These are phyloP conservation scores for Wickerhamiella sergipiensis DNA, from an alignment of 805 yeast genomes.

Conservation along the genomic window DNA sequence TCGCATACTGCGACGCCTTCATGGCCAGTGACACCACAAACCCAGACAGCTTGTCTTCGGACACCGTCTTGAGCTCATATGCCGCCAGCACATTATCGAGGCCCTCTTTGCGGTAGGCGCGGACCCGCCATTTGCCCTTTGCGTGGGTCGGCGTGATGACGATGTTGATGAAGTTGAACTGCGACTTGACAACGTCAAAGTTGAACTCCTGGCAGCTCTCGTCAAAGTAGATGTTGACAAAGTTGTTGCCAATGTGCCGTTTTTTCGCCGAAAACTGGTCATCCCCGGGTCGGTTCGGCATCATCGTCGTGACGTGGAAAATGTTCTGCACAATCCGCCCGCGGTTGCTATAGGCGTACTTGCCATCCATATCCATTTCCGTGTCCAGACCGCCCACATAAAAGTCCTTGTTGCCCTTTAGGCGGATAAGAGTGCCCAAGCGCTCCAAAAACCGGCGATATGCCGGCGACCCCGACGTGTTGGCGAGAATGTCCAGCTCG, in stretches of 20 bases:
- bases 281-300: conserved; percentile 45
- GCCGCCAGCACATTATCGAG: conserved; percentile 69
- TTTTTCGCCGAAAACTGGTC: conserved; percentile 43
- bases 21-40: conserved; percentile 56
- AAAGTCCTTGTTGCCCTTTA: conserved; percentile 40
- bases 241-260: conserved; percentile 76
- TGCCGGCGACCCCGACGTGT: conserved; percentile 45
- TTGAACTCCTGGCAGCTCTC: conserved; percentile 57
- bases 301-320: conserved; percentile 70
- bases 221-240: conserved; percentile 68
- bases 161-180: conserved; percentile 70
- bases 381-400: conserved; percentile 73
- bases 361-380: conserved; percentile 57
- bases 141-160: conserved; percentile 47
- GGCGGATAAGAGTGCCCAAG: conserved; percentile 46
- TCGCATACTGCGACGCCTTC: conserved; percentile 58
- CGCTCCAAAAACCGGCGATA: conserved; percentile 46
- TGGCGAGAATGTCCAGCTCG: conserved; percentile 53
- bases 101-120: conserved; percentile 49
- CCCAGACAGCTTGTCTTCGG: conserved; percentile 43
- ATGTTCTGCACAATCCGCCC: conserved; percentile 58
- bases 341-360: conserved; percentile 57
- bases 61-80: conserved; percentile 57
- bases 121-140: conserved; percentile 38
- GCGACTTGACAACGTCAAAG: conserved; percentile 58